Evolutionary conservation across 257 asterid genomes (phyloP).

Genomic region (Solanum ossicruentum): DNA sequence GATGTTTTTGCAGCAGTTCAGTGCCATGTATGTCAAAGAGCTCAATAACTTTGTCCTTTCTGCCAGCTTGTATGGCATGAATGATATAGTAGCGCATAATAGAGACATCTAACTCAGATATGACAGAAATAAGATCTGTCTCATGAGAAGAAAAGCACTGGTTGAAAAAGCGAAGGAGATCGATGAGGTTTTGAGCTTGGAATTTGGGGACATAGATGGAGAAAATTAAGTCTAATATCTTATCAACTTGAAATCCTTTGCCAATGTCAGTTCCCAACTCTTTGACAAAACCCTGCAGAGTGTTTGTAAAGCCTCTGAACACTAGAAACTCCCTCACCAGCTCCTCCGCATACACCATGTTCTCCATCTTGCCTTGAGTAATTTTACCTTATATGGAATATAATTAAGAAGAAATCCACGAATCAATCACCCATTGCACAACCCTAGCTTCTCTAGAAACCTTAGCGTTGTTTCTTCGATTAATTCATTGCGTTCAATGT

Average conservation of each 20-base stretch:
- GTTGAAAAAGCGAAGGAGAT: constrained; percentile 56
- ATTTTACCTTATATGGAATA: too few relatives aligned
- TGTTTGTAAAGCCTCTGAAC: constrained; percentile 77
- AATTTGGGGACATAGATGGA: constrained; percentile 67
- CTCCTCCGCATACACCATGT: constrained; percentile 79
- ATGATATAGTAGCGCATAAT: constrained; percentile 64
- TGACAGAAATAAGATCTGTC: constrained; percentile 19
- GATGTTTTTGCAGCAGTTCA: constrained; percentile 59
- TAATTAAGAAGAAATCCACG: too few relatives aligned
- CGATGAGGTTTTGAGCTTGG: constrained; percentile 52
- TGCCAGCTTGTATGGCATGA: constrained; percentile 50
- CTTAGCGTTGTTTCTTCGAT: too few relatives aligned
- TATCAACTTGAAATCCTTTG: constrained; percentile 73
- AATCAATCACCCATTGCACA: too few relatives aligned
- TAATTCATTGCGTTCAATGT: too few relatives aligned
- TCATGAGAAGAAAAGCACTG: constrained; percentile 57
- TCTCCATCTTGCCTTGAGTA: constrained; percentile 33
- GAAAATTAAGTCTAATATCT: constrained; percentile 74
- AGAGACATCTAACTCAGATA: constrained; percentile 52
- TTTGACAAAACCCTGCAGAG: constrained; percentile 65
- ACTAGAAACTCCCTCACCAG: constrained; percentile 74
- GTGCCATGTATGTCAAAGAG: constrained; percentile 51
- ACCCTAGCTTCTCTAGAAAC: too few relatives aligned
- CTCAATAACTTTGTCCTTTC: constrained; percentile 67
- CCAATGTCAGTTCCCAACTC: constrained; percentile 81